Conservation (phyloP, 108 stramenopile genomes). For the Fragilaria crotonensis region DNA sequence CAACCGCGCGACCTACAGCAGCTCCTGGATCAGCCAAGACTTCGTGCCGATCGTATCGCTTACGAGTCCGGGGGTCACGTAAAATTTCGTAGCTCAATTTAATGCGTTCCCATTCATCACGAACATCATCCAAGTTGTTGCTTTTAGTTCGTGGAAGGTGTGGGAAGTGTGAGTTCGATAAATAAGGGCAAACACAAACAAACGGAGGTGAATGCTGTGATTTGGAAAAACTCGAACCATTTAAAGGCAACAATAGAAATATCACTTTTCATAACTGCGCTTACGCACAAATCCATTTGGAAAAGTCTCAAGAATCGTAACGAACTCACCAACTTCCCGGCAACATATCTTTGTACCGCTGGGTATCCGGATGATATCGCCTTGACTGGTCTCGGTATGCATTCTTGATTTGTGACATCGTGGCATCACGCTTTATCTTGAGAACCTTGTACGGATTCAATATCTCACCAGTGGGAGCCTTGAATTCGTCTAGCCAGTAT, state of each 20-base stretch:
- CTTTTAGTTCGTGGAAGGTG: constrained; percentile 13
- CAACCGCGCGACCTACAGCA: constrained; percentile 50
- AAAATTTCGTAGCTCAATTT: constrained; percentile 70
- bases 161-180: background rate
- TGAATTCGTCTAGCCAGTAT: constrained; percentile 41
- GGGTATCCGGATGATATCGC: constrained; percentile 59
- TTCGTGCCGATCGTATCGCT: constrained; percentile 60
- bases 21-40: constrained; percentile 54
- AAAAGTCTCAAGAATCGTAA: too few relatives aligned
- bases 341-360: constrained; percentile 30
- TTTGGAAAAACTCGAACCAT: background rate
- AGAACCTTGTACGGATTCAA: constrained; percentile 49
- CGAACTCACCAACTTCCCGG: constrained; percentile 72
- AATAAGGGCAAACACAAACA: background rate
- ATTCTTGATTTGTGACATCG: constrained; percentile 29
- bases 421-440: constrained; percentile 38
- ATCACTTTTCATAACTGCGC: background rate
- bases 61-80: constrained; percentile 31
- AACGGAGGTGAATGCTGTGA: background rate
- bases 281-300: background rate
- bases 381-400: constrained; percentile 39
- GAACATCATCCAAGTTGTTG: constrained; percentile 59
- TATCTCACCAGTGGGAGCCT: constrained; percentile 28
- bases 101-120: constrained; percentile 74
- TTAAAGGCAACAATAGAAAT: background rate